These are phyloP conservation scores for Periconia macrospinosa DNA, from an alignment of 2,329 filamentous ascomycete genomes.

Conservation along the genomic window DNA sequence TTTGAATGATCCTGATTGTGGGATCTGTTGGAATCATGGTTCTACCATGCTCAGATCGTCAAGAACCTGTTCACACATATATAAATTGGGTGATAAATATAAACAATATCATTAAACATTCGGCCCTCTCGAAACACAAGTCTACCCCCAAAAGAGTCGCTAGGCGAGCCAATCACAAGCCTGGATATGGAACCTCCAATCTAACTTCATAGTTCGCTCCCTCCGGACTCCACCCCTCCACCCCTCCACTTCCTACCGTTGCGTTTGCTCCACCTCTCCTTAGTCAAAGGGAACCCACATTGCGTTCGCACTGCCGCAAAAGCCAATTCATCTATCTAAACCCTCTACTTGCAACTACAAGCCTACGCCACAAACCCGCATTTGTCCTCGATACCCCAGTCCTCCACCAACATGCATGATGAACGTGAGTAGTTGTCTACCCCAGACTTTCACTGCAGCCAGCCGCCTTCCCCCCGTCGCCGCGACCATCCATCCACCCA, in stretches of 20 bases:
- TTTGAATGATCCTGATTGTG: not conserved
- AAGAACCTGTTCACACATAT: not conserved
- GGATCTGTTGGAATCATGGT: not conserved
- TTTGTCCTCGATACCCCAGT: not conserved
- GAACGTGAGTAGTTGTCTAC: conserved; percentile 32
- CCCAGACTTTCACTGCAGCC: not conserved
- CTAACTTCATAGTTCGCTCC: not conserved
- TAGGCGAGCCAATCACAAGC: not conserved
- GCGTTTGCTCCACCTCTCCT: not conserved
- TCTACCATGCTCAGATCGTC: not conserved
- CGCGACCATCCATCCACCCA: not conserved
- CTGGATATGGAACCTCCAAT: not conserved
- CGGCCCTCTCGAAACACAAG: too few relatives aligned
- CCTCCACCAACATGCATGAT: conserved; percentile 33
- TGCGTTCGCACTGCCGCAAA: not conserved
- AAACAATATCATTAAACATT: too few relatives aligned
- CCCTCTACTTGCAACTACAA: not conserved
- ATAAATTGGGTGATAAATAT: too few relatives aligned
- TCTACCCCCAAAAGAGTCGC: too few relatives aligned
- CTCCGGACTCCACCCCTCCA: not conserved
- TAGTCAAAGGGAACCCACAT: not conserved
- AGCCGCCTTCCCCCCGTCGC: not conserved
- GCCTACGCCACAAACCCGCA: conserved; percentile 3
- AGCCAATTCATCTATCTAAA: not conserved
- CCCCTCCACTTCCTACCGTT: not conserved